Evolutionary conservation across 306 rosid species (phyloP).

Genomic region (Lathyrus aphaca): DNA sequence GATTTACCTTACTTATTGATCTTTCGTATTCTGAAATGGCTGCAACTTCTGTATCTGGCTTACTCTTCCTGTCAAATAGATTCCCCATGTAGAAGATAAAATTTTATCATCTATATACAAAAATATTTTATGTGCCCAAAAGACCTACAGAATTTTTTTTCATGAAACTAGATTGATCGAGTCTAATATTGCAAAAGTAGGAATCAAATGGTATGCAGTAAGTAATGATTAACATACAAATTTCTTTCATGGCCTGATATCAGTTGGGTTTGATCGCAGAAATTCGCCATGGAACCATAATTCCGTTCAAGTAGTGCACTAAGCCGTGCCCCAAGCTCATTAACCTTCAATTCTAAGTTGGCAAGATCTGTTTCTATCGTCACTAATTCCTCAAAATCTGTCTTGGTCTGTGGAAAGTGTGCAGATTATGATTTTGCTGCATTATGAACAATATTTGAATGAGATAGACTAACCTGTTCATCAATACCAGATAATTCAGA

Average conservation of each 20-base stretch:
- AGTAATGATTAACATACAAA: conserved; percentile 50
- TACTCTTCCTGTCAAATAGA: conserved; percentile 53
- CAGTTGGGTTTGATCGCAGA: conserved; percentile 36
- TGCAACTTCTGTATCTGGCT: conserved; percentile 52
- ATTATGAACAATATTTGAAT: conserved; percentile 27
- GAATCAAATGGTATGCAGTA: conserved; percentile 28
- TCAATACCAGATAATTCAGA: conserved; percentile 49
- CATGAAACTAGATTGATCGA: not conserved
- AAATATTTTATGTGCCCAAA: conserved; percentile 18
- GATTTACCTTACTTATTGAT: conserved; percentile 76
- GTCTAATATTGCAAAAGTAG: conserved; percentile 9
- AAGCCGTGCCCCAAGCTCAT: conserved; percentile 63
- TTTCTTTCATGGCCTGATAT: conserved; percentile 45
- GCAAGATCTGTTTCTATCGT: conserved; percentile 59
- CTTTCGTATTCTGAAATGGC: conserved; percentile 48
- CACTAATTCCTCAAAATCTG: conserved; percentile 66
- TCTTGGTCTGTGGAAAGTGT: conserved; percentile 60
- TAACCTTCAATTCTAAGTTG: conserved; percentile 58
- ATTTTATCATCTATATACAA: conserved; percentile 13
- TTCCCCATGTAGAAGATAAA: conserved; percentile 18
- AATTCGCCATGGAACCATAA: conserved; percentile 35
- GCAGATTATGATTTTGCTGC: conserved; percentile 34
- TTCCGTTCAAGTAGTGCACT: conserved; percentile 51
- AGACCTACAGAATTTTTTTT: not conserved
- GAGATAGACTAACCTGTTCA: conserved; percentile 56